Evolutionary conservation across 2,329 filamentous ascomycete genomes (phyloP), one percentile per base, ranked within the genome.

Genomic region (Trichoderma sp.): DNA sequence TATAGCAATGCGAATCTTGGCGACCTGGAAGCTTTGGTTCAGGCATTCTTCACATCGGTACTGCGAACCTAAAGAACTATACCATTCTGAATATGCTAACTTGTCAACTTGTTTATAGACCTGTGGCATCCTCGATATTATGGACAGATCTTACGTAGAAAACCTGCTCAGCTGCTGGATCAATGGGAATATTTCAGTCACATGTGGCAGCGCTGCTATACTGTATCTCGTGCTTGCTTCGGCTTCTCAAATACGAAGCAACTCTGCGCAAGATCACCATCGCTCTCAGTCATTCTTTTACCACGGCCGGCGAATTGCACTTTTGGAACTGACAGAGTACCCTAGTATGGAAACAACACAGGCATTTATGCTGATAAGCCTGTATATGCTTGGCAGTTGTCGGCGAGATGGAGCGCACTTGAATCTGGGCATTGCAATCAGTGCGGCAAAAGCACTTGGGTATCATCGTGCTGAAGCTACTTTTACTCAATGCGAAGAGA

Each of bases 201-300:
- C 63, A 5, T 56, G 47, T 32, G 14, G 63, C 47, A 56, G 63
- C 30, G 43, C 63, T 30, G 63, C 63, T 11, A 11, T 66, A 9
- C 3, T 66, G 32, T 66, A 56, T 18, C 63, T 66, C 6, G 63
- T 66, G 12, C 63, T 66, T 66, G 63, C 63, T 2, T 56, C 24
- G 4, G 63, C 63, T 6, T 47, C 63, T 26, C 47, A 56, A 56
- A 18, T n/a, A 12, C 63, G 63, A 3, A 56, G 63, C 21, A 30
- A 36, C 34, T 66, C 63, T 9, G 14, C 63, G 30, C 47, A 36
- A 18, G 63, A 66, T 14, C 9, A 11, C 2, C 30, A 56, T 11
- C 63, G 63, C 30, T 56, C 47, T 24, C 63, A 36, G 18, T 66
- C 63, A n/a, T 66, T 66, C 63, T 66, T 66, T 26, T 66, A 56